phyloP scores from a whole-genome alignment of 768 basidiomycete species.

The Dioszegia aurantiaca region DNA sequence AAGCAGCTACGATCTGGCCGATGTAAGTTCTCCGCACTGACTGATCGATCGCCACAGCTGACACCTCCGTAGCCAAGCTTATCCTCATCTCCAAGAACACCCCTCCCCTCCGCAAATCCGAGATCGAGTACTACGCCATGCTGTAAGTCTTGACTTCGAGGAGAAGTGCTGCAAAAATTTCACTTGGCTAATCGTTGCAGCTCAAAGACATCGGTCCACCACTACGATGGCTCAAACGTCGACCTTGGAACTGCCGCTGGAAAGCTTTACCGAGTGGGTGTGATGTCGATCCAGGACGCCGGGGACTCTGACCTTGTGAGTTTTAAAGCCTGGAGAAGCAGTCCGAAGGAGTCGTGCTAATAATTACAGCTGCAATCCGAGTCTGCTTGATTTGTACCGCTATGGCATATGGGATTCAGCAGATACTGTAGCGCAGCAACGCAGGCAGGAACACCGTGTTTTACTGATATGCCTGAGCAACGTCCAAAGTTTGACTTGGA shows the following conservation, averaged over 20 bases:
- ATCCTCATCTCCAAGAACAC: constrained; percentile 98
- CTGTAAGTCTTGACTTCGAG: constrained; percentile 54
- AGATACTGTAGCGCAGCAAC: not conserved
- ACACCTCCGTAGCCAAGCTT: constrained; percentile 73
- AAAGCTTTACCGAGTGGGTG: constrained; percentile 98
- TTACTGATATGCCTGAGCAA: too few relatives aligned
- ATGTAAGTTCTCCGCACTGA: constrained; percentile 62
- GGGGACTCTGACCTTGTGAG: constrained; percentile 85
- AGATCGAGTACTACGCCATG: constrained; percentile 99
- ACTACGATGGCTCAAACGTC: constrained; percentile 96
- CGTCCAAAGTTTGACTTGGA: too few relatives aligned
- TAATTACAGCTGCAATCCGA: constrained; percentile 36
- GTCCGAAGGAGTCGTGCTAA: constrained; percentile 6
- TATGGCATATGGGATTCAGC: constrained; percentile 21
- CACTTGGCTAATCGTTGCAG: constrained; percentile 21
- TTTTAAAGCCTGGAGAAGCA: not conserved
- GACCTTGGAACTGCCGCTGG: constrained; percentile 98
- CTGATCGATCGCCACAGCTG: constrained; percentile 3
- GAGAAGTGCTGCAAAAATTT: not conserved
- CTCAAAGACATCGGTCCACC: constrained; percentile 97
- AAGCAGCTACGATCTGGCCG: constrained; percentile 98
- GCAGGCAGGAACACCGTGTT: too few relatives aligned
- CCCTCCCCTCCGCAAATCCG: constrained; percentile 97
- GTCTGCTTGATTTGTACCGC: constrained; percentile 48
- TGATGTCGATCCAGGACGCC: constrained; percentile 93